Conservation (phyloP, 1,284 basidiomycete species). For the Malassezia slooffiae region DNA sequence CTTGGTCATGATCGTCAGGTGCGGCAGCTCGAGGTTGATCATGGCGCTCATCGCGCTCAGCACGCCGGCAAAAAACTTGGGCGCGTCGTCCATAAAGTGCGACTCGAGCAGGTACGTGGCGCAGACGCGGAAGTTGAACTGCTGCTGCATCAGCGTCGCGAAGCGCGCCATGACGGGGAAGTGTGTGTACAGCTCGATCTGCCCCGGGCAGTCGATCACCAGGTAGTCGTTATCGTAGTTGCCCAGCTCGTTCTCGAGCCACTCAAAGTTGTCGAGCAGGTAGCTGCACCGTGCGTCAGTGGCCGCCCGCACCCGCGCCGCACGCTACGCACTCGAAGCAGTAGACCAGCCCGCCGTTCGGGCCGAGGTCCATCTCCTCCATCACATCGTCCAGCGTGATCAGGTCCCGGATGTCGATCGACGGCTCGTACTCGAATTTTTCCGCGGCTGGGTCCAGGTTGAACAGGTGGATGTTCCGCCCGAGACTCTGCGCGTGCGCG, state of each 20-base stretch:
- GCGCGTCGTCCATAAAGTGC: slow-evolving; percentile 64
- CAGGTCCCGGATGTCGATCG: slow-evolving; percentile 87
- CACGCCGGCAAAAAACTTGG: slow-evolving; percentile 98
- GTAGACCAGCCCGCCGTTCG: slow-evolving; percentile 92
- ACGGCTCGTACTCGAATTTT: slow-evolving; percentile 83
- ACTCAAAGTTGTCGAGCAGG: slow-evolving; percentile 90
- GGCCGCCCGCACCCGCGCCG: not conserved
- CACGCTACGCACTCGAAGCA: slow-evolving; percentile 79
- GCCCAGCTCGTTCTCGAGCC: slow-evolving; percentile 95
- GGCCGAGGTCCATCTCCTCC: slow-evolving; percentile 86
- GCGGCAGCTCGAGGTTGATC: slow-evolving; percentile 91
- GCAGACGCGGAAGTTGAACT: slow-evolving; percentile 42
- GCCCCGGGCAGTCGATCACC: slow-evolving; percentile 93
- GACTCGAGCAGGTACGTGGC: slow-evolving; percentile 77
- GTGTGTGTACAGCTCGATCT: slow-evolving; percentile 98
- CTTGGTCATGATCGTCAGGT: slow-evolving; percentile 96
- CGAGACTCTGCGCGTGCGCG: slow-evolving; percentile 74
- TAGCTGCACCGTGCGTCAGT: slow-evolving; percentile 64
- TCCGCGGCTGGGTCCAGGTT: slow-evolving; percentile 96
- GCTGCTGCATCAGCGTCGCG: slow-evolving; percentile 53
- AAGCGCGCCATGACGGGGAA: slow-evolving; percentile 88
- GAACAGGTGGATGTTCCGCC: slow-evolving; percentile 78
- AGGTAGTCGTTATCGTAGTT: slow-evolving; percentile 89
- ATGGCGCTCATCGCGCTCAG: slow-evolving; percentile 96
- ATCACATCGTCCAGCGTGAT: slow-evolving; percentile 91